Conservation (phyloP, 2,329 filamentous ascomycete genomes). For the Pezicula carpinea region DNA sequence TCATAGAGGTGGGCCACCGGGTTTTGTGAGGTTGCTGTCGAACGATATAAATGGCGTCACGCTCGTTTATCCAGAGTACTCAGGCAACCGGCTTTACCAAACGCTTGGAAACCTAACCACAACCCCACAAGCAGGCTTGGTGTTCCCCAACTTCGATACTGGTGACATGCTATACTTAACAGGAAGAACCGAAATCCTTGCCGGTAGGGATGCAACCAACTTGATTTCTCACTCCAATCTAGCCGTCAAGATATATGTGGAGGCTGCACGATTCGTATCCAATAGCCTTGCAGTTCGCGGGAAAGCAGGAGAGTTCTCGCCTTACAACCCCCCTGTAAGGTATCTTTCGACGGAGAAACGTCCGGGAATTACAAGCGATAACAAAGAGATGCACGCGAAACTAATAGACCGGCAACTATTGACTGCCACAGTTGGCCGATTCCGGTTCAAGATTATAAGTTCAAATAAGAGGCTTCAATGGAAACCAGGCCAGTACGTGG, state of each 20-base stretch:
- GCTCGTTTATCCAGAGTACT: slow-evolving; percentile 75
- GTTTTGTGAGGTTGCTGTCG: slow-evolving; percentile 66
- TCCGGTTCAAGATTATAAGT: slow-evolving; percentile 48
- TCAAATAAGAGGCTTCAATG: slow-evolving; percentile 38
- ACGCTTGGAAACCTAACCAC: slow-evolving; percentile 71
- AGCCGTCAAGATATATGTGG: slow-evolving; percentile 63
- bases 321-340: slow-evolving; percentile 75
- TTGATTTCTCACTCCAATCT: slow-evolving; percentile 68
- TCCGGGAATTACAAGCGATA: slow-evolving; percentile 4
- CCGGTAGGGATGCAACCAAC: slow-evolving; percentile 55
- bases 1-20: slow-evolving; percentile 68
- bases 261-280: slow-evolving; percentile 56
- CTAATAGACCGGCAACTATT: slow-evolving; percentile 55
- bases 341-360: slow-evolving; percentile 55
- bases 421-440: slow-evolving; percentile 63
- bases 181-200: slow-evolving; percentile 61
- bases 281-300: slow-evolving; percentile 67
- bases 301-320: slow-evolving; percentile 52
- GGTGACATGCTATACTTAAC: slow-evolving; percentile 70
- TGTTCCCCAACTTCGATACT: slow-evolving; percentile 69
- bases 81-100: slow-evolving; percentile 80
- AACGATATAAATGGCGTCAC: slow-evolving; percentile 40
- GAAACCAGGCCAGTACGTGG: slow-evolving; percentile 71
- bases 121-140: slow-evolving; percentile 64
- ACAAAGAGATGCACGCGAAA: slow-evolving; percentile 37